A percentile compares a stretch with the other conserved stretches of the same genome.
These are phyloP conservation scores for Basidiobolus meristosporus DNA, from an alignment of 371 early-diverging fungal species.

Conservation along the genomic window DNA sequence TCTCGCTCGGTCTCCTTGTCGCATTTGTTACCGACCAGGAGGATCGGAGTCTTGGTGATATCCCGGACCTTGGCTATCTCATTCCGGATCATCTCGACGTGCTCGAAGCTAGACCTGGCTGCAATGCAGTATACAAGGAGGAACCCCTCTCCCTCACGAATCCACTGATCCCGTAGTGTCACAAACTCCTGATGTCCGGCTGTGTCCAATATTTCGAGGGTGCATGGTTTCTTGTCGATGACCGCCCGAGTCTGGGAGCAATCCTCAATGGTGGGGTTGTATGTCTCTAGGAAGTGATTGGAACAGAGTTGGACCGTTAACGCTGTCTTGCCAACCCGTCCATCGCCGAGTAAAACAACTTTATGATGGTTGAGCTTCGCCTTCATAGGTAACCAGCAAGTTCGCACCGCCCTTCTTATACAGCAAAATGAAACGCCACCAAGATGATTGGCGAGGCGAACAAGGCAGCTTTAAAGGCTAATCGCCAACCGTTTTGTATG, in stretches of 20 bases:
- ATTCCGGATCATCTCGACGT: conserved; percentile 49
- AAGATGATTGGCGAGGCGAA: no score
- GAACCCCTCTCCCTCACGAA: conserved; percentile 80
- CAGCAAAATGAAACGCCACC: no score
- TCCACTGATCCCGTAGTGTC: conserved; percentile 80
- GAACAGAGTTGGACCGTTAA: conserved; percentile 85
- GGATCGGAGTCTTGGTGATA: conserved; percentile 55
- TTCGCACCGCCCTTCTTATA: no score
- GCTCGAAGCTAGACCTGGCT: conserved; percentile 56
- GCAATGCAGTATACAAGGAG: conserved; percentile 70
- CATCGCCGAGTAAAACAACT: no score
- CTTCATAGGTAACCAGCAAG: no score
- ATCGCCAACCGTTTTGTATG: no score
- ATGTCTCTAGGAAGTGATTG: conserved; percentile 72
- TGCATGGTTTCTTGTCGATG: conserved; percentile 66
- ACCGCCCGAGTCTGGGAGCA: conserved; percentile 76
- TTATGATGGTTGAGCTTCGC: no score
- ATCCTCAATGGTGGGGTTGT: conserved; percentile 84
- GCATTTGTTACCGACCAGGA: conserved; percentile 73
- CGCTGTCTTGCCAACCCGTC: no score
- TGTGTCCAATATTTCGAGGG: conserved; percentile 80
- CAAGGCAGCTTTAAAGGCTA: no score
- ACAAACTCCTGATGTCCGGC: conserved; percentile 79
- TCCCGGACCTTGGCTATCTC: conserved; percentile 61
- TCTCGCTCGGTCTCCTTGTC: conserved; percentile 63